A percentile compares a stretch with the other conserved stretches of the same genome.
Evolutionary conservation across 768 basidiomycete genomes (phyloP).

Genomic region (Dictyophora rubrovolvata): DNA sequence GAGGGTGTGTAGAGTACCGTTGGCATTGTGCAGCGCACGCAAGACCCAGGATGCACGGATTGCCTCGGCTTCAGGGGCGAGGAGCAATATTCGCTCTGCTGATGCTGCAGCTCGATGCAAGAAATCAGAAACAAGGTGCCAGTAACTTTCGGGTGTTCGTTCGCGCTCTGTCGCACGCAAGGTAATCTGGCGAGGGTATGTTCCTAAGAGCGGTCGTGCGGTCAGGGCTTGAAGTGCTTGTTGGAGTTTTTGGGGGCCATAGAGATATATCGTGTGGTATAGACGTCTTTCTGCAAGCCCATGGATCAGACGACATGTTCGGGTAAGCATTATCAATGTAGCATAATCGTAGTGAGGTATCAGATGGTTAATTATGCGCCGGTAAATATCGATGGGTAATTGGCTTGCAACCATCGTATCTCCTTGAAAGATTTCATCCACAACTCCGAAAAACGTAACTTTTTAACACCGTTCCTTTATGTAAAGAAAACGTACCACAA

Average conservation of each 20-base stretch:
- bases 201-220: neutral
- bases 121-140: neutral
- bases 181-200: neutral
- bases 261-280: neutral
- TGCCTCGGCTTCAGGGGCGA: neutral
- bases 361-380: conserved; percentile 4
- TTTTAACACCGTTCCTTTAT: no score
- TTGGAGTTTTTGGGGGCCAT: neutral
- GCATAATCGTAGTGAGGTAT: neutral
- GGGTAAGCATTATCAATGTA: neutral
- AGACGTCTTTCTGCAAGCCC: conserved; percentile 1
- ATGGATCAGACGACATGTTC: conserved; percentile 1
- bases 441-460: no score
- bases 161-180: neutral
- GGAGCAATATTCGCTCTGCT: neutral
- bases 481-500: no score
- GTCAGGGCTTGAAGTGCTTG: neutral
- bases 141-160: conserved; percentile 1
- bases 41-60: conserved; percentile 1
- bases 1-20: neutral
- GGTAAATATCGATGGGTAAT: conserved; percentile 2
- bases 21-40: neutral
- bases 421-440: no score
- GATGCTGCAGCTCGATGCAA: neutral
- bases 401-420: neutral